Evolutionary conservation across 2,329 filamentous ascomycete genomes (phyloP).

Genomic region (Diaporthe sp.): DNA sequence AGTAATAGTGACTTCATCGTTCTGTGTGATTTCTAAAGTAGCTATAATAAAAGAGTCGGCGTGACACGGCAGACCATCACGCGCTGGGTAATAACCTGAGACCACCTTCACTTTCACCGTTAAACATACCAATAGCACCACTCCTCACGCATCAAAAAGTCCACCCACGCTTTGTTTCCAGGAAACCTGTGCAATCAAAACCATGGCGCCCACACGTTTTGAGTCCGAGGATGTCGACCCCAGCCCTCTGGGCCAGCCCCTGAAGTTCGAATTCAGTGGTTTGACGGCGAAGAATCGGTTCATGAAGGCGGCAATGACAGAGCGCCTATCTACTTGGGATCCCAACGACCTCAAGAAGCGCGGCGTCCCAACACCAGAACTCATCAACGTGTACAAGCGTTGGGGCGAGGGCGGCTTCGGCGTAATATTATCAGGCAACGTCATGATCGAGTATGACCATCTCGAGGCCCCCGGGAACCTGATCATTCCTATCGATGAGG

Average conservation of each 20-base stretch:
- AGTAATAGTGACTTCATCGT: constrained; percentile 26
- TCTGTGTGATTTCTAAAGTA: background rate
- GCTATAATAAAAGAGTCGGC: background rate
- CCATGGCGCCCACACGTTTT: constrained; percentile 38
- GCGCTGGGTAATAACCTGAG: background rate
- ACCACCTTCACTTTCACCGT: background rate
- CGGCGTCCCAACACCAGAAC: constrained; percentile 55
- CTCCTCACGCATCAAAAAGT: too few relatives aligned
- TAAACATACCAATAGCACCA: too few relatives aligned
- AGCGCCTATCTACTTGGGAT: constrained; percentile 74
- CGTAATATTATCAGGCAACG: constrained; percentile 73
- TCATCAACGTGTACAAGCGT: constrained; percentile 68
- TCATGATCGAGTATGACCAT: constrained; percentile 74
- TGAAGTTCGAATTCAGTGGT: constrained; percentile 65
- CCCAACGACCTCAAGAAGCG: constrained; percentile 64
- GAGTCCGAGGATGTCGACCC: constrained; percentile 45
- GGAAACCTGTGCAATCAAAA: background rate
- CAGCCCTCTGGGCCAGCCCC: constrained; percentile 58
- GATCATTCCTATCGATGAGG: constrained; percentile 68
- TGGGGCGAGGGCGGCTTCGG: constrained; percentile 73
- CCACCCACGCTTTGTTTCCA: too few relatives aligned
- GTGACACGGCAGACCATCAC: too few relatives aligned
- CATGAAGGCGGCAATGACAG: constrained; percentile 77
- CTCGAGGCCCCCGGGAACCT: constrained; percentile 69
- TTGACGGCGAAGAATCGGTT: constrained; percentile 74